A percentile compares a stretch with the other conserved stretches of the same genome.
Evolutionary conservation across 2,329 filamentous ascomycete species (phyloP).

Genomic region (Orbilia quercus): DNA sequence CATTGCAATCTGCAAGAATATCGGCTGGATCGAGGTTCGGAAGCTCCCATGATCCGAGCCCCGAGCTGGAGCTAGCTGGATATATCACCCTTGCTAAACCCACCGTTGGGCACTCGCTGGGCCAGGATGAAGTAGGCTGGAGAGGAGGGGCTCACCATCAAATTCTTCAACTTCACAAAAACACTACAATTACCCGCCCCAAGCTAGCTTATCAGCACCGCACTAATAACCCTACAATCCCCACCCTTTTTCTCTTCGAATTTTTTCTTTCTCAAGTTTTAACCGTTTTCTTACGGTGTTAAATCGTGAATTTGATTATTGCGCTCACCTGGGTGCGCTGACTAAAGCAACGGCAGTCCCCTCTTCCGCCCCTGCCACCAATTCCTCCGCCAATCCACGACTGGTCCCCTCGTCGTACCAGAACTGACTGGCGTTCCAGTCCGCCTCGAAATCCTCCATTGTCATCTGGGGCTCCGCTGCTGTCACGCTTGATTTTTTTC

Average conservation of each 20-base stretch:
- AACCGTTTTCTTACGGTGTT: too few relatives aligned
- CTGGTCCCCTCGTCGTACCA: slow-evolving; percentile 84
- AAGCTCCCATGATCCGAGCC: slow-evolving; percentile 47
- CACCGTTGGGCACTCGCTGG: slow-evolving; percentile 48
- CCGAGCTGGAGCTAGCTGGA: slow-evolving; percentile 28
- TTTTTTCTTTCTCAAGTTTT: not conserved
- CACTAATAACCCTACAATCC: slow-evolving; percentile 19
- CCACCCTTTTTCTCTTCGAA: slow-evolving; percentile 14
- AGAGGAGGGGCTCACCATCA: slow-evolving; percentile 66
- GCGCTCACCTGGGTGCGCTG: slow-evolving; percentile 47
- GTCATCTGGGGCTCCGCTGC: slow-evolving; percentile 62
- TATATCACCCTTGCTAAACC: slow-evolving; percentile 20
- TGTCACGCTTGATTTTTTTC: slow-evolving; percentile 27
- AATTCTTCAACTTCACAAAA: slow-evolving; percentile 79
- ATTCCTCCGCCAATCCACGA: slow-evolving; percentile 70
- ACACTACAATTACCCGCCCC: slow-evolving; percentile 70
- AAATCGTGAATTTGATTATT: too few relatives aligned
- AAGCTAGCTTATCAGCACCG: slow-evolving; percentile 21
- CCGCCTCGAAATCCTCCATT: slow-evolving; percentile 80
- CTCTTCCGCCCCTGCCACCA: slow-evolving; percentile 72
- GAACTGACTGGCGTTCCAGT: slow-evolving; percentile 87
- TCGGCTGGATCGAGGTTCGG: slow-evolving; percentile 31
- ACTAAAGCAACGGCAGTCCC: slow-evolving; percentile 67
- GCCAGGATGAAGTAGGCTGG: slow-evolving; percentile 3
- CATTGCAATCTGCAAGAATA: slow-evolving; percentile 32